Evolutionary conservation across 805 yeast species (phyloP).

Genomic region (Cyberlindnera galapagoensis): DNA sequence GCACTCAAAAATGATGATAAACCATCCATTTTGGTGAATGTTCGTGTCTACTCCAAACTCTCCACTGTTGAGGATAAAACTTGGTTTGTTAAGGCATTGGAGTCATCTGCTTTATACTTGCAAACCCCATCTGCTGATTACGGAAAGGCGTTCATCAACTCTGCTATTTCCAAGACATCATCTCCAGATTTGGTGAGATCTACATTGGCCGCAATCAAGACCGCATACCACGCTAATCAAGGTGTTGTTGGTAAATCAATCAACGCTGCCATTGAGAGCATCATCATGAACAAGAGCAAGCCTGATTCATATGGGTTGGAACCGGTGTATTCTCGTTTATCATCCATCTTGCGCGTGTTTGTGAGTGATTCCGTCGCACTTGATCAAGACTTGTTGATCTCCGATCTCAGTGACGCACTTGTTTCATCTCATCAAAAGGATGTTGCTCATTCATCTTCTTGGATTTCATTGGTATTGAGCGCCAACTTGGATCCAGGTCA

Average conservation of each 20-base stretch:
- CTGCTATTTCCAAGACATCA: conserved; percentile 33
- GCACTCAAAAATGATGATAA: conserved; percentile 31
- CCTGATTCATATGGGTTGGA: conserved; percentile 13
- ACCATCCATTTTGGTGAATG: conserved; percentile 41
- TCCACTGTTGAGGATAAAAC: conserved; percentile 35
- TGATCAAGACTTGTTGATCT: conserved; percentile 19
- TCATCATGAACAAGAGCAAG: conserved; percentile 12
- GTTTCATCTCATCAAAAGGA: conserved; percentile 37
- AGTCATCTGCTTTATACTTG: conserved; percentile 24
- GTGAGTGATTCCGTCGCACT: no score
- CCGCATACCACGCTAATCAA: conserved; percentile 31
- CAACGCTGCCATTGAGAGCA: conserved; percentile 34
- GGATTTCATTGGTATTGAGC: conserved; percentile 71
- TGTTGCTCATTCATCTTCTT: conserved; percentile 43
- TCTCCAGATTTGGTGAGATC: conserved; percentile 10
- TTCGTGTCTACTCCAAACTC: conserved; percentile 47
- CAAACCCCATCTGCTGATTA: conserved; percentile 15
- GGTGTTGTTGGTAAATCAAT: conserved; percentile 37
- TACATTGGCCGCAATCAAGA: conserved; percentile 23
- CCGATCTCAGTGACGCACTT: conserved; percentile 33
- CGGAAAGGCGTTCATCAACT: conserved; percentile 43
- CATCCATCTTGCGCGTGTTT: conserved; percentile 33
- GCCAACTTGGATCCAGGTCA: conserved; percentile 59
- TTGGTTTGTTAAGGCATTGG: conserved; percentile 49
- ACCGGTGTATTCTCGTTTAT: conserved; percentile 25